These are phyloP conservation scores for Aspergillus awamori DNA, from an alignment of 2,329 filamentous ascomycete species.

Conservation along the genomic window DNA sequence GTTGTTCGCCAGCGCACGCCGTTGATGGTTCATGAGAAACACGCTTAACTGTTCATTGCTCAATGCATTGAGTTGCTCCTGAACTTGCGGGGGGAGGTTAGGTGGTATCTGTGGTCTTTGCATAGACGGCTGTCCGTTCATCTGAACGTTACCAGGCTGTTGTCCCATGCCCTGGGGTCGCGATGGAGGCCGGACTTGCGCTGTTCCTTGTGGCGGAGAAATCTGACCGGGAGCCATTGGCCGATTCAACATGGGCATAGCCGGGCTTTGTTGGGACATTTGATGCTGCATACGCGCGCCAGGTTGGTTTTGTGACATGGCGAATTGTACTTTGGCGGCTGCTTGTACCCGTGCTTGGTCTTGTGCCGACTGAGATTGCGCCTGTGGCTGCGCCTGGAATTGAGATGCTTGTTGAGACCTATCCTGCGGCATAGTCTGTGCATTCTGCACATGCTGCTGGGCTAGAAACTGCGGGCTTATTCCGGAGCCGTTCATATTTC, in stretches of 20 bases:
- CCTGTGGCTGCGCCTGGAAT: slow-evolving; percentile 41
- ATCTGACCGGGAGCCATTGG: slow-evolving; percentile 44
- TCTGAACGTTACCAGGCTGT: slow-evolving; percentile 30
- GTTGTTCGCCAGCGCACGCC: slow-evolving; percentile 34
- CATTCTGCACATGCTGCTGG: slow-evolving; percentile 47
- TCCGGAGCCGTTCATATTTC: slow-evolving; percentile 39
- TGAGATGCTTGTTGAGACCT: slow-evolving; percentile 41
- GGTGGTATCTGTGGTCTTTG: slow-evolving; percentile 40
- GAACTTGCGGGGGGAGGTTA: slow-evolving; percentile 38
- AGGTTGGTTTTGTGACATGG: slow-evolving; percentile 50
- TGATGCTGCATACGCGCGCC: slow-evolving; percentile 41
- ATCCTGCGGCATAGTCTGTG: slow-evolving; percentile 49
- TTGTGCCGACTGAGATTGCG: slow-evolving; percentile 34
- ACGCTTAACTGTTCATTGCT: slow-evolving; percentile 37
- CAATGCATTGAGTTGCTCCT: slow-evolving; percentile 41
- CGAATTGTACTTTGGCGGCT: slow-evolving; percentile 50
- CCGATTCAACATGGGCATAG: slow-evolving; percentile 48
- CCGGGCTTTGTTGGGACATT: slow-evolving; percentile 44
- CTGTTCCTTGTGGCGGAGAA: slow-evolving; percentile 39
- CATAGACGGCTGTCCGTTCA: slow-evolving; percentile 34
- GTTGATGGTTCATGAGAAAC: slow-evolving; percentile 39
- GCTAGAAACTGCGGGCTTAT: slow-evolving; percentile 46
- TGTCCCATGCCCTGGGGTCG: slow-evolving; percentile 38
- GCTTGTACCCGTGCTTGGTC: slow-evolving; percentile 46
- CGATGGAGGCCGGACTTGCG: slow-evolving; percentile 40